Percentiles rank a stretch among this genome's conserved stretches.
phyloP scores from a whole-genome alignment of 306 rosid genomes.

The barrel medic (Medicago truncatula) region DNA sequence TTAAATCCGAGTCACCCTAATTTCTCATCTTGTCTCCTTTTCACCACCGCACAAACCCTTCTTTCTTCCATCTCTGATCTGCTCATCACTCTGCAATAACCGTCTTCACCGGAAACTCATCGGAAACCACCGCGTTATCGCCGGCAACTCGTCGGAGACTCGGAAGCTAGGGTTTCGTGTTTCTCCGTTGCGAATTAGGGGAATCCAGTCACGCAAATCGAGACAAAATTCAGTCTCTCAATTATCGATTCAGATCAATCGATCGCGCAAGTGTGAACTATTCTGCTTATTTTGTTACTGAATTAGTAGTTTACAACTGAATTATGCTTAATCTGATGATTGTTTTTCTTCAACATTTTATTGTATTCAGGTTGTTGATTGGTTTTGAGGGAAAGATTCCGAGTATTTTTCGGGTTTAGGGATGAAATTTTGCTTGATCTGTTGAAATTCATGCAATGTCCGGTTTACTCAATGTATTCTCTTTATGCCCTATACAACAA shows the following conservation, averaged over 20 bases:
- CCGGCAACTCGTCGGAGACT: neutral
- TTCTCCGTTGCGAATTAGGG: neutral
- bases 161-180: neutral
- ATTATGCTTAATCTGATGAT: slow-evolving; percentile 22
- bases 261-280: neutral
- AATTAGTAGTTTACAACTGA: neutral
- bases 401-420: slow-evolving; percentile 31
- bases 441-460: slow-evolving; percentile 54
- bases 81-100: neutral
- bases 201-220: neutral
- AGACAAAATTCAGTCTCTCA: neutral
- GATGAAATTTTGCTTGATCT: slow-evolving; percentile 42
- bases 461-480: slow-evolving; percentile 55
- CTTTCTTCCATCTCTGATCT: neutral
- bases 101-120: neutral
- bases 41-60: neutral
- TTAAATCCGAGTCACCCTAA: neutral
- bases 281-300: slow-evolving; percentile 1
- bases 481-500: slow-evolving; percentile 32
- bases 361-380: slow-evolving; percentile 54
- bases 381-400: slow-evolving; percentile 34
- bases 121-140: neutral
- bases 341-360: slow-evolving; percentile 36
- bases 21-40: neutral
- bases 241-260: neutral